phyloP scores from a whole-genome alignment of 2,329 filamentous ascomycete species.

The Sclerotinia sclerotiorum region DNA sequence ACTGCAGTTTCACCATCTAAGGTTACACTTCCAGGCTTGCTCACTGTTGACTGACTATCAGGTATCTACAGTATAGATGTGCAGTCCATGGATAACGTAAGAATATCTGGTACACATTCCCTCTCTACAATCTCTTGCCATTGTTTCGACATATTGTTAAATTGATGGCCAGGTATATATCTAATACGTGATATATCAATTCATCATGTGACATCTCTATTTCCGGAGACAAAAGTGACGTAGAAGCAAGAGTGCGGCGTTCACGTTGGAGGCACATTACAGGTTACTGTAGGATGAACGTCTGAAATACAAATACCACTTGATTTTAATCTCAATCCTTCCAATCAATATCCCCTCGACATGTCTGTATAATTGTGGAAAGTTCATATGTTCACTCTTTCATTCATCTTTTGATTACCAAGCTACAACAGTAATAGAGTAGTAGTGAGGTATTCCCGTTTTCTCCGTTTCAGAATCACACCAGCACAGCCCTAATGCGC shows the following conservation, averaged over 20 bases:
- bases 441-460: background rate
- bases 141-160: background rate
- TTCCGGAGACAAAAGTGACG: slow-evolving; percentile 6
- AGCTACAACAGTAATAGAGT: background rate
- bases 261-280: background rate
- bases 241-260: slow-evolving; percentile 17
- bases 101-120: background rate
- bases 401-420: background rate
- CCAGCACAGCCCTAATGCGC: slow-evolving; percentile 17
- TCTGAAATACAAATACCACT: background rate
- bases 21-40: no score
- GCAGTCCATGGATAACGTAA: background rate
- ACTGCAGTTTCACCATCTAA: no score
- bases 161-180: background rate
- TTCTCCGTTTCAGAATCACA: slow-evolving; percentile 18
- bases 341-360: background rate
- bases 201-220: slow-evolving; percentile 15
- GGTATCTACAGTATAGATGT: no score
- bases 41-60: no score
- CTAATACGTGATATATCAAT: background rate
- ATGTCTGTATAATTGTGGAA: background rate
- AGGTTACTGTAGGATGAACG: background rate
- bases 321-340: background rate
- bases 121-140: background rate
- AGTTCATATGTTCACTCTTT: background rate